Evolutionary conservation across 129 eudicot species (phyloP), one percentile per base, ranked within the genome.

Genomic region (Centaurea solstitialis): DNA sequence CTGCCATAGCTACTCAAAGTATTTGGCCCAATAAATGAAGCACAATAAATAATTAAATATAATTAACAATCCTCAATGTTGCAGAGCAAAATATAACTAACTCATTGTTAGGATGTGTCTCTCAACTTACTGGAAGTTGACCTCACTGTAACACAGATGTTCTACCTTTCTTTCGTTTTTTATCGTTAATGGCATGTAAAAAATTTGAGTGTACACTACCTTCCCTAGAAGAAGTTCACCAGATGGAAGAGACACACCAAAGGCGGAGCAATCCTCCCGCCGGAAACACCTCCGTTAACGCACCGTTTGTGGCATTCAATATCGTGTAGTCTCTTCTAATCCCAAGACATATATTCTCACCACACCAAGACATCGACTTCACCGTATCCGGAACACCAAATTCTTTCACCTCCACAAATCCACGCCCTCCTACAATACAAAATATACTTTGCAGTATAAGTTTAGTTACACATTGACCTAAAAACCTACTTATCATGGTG

Each of bases 311-410:
- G 13, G 98, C 84, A 86, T 91, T 96, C 82, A 96, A 30, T 85
- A 96, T 93, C 61, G 84, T 82, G 73, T 96, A 96, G 64, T 96
- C 99, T 88, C 89, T 96, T 78, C 87, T 88, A 67, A 96, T 88
- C 33, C 99, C 99, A 80, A 96, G 66, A 80, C 99, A 96, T 82
- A 96, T 93, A 70, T 96, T 96, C 83, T 96, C 99, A 23, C 99
- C 99, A 87, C 98, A 96, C 99, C 99, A 96, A 59, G 99, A 83
- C 95, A 96, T 87, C 50, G 99, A 96, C 82, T 96, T 96, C 68
- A 96, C 98, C 7, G 84, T 80, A 80, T 96, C 99, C 2, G 99
- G 99, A 65, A 93, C 93, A 62, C 98, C 88, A 83, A 85, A 96
- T 70, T 96, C 99, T 84, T 93, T 96, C 80, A 96, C 98, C 85